A percentile compares a stretch with the other conserved stretches of the same genome.
Evolutionary conservation across 2,329 filamentous ascomycete genomes (phyloP).

Genomic region (Hymenoscyphus linearis): DNA sequence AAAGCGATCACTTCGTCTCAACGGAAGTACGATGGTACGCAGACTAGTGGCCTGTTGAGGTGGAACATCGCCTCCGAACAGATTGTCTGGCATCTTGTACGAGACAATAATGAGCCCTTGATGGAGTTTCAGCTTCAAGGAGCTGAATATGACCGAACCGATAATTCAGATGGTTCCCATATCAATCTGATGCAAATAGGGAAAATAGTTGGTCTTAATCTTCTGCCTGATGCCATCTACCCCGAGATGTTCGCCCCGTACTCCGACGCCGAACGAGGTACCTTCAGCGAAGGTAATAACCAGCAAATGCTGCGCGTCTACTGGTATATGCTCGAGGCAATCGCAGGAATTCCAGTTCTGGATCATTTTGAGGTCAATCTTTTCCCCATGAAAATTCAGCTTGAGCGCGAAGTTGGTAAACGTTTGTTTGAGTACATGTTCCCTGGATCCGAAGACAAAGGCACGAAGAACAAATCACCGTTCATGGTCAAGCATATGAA

Average conservation of each 20-base stretch:
- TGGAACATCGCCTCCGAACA: constrained; percentile 94
- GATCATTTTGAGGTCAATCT: constrained; percentile 94
- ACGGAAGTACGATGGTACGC: constrained; percentile 70
- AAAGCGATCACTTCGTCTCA: constrained; percentile 98
- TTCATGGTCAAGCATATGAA: constrained; percentile 51
- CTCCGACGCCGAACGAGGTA: constrained; percentile 57
- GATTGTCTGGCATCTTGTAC: constrained; percentile 95
- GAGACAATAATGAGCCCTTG: constrained; percentile 78
- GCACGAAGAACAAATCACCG: constrained; percentile 54
- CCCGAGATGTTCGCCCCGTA: constrained; percentile 95
- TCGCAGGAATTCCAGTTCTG: constrained; percentile 94
- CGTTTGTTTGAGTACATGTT: constrained; percentile 97
- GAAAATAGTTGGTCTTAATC: constrained; percentile 81
- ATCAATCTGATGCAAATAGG: constrained; percentile 87
- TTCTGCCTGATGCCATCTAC: constrained; percentile 86
- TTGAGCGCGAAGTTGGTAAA: constrained; percentile 89
- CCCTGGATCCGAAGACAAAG: constrained; percentile 56
- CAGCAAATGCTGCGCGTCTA: constrained; percentile 88
- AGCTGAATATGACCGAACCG: constrained; percentile 88
- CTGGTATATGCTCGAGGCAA: constrained; percentile 97
- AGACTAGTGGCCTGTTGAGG: constrained; percentile 74
- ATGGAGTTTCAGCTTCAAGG: constrained; percentile 90
- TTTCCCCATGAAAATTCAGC: constrained; percentile 87
- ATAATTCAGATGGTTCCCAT: constrained; percentile 96
- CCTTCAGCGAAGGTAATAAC: constrained; percentile 50